A percentile compares a stretch with the other conserved stretches of the same genome.
phyloP scores from a whole-genome alignment of 306 rosid genomes.

The Vicia faba region DNA sequence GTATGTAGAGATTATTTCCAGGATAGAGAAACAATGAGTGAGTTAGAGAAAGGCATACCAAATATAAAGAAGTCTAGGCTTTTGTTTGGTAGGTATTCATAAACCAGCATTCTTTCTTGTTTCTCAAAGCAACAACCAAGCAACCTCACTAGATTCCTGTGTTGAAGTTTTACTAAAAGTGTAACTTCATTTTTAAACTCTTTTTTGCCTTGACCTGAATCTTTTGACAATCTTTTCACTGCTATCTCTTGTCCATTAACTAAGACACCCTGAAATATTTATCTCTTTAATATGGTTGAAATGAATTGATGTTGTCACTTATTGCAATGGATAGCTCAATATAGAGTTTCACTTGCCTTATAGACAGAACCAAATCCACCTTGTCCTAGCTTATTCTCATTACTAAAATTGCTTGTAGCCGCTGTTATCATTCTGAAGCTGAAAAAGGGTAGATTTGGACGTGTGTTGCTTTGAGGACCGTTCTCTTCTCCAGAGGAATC shows the following conservation, averaged over 20 bases:
- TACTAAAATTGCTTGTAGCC: slow-evolving; percentile 44
- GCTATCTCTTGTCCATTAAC: slow-evolving; percentile 51
- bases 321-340: not conserved
- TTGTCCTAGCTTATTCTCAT: slow-evolving; percentile 54
- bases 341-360: slow-evolving; percentile 42
- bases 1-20: no score
- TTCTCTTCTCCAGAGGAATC: slow-evolving; percentile 17
- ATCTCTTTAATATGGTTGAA: not conserved
- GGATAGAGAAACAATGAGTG: not conserved
- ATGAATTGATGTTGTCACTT: not conserved
- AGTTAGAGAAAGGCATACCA: slow-evolving; percentile 31
- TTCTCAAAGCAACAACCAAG: slow-evolving; percentile 42
- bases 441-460: slow-evolving; percentile 37
- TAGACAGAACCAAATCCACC: slow-evolving; percentile 68
- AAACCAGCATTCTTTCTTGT: slow-evolving; percentile 49
- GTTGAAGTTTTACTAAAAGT: slow-evolving; percentile 41
- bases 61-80: slow-evolving; percentile 56
- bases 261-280: slow-evolving; percentile 47
- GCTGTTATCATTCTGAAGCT: slow-evolving; percentile 30
- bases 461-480: not conserved
- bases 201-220: slow-evolving; percentile 42
- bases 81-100: slow-evolving; percentile 49
- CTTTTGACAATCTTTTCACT: slow-evolving; percentile 43
- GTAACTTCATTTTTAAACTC: slow-evolving; percentile 44
- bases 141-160: slow-evolving; percentile 43